Conservation (phyloP, 2,329 filamentous ascomycete genomes). For the Akanthomyces uredinophilus region DNA sequence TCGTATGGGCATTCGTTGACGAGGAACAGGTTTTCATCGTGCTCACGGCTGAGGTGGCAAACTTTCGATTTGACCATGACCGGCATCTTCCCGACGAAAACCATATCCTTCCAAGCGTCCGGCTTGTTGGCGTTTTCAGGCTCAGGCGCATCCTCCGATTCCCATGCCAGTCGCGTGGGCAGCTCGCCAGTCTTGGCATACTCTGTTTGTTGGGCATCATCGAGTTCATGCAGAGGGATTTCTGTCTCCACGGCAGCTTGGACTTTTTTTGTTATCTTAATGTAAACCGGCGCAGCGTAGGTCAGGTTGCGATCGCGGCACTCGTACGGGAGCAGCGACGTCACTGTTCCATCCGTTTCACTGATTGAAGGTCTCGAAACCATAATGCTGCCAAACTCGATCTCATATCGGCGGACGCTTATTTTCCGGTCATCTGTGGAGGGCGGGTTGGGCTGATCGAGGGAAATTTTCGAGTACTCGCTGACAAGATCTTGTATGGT, state of each 20-base stretch:
- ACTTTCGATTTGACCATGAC: conserved; percentile 98
- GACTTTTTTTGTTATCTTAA: conserved; percentile 80
- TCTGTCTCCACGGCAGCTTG: conserved; percentile 75
- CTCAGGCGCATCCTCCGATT: conserved; percentile 51
- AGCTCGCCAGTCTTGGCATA: conserved; percentile 50
- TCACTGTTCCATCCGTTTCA: conserved; percentile 85
- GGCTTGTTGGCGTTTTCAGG: conserved; percentile 47
- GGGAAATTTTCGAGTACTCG: conserved; percentile 85
- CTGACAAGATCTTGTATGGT: conserved; percentile 93
- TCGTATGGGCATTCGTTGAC: conserved; percentile 98
- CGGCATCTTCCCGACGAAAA: conserved; percentile 92
- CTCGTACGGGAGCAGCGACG: conserved; percentile 85
- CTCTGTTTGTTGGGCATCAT: conserved; percentile 56
- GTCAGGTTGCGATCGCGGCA: conserved; percentile 93
- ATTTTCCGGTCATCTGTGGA: conserved; percentile 72
- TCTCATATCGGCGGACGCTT: conserved; percentile 85
- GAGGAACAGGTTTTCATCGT: conserved; percentile 80
- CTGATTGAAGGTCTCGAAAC: conserved; percentile 87
- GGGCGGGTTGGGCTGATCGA: conserved; percentile 85
- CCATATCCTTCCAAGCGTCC: conserved; percentile 59
- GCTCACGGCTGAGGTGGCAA: conserved; percentile 79
- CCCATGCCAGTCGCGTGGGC: conserved; percentile 56
- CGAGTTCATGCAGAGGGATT: conserved; percentile 61
- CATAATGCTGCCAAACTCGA: conserved; percentile 87
- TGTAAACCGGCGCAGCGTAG: conserved; percentile 86